Evolutionary conservation across 805 yeast species (phyloP).

Genomic region (Ogataea saltuana): DNA sequence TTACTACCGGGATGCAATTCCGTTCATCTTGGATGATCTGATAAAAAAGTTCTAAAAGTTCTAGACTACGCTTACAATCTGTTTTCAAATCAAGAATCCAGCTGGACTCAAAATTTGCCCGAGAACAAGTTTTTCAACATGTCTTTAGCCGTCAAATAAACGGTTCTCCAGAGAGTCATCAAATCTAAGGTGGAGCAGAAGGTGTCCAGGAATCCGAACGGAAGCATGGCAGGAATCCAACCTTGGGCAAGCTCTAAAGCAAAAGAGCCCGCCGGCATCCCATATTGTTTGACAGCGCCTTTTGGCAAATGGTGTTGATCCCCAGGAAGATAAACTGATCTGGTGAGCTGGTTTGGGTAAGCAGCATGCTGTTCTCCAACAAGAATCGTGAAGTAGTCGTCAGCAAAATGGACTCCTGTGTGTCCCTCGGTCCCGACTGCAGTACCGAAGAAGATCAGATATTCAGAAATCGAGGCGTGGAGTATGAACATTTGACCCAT

Average conservation of each 20-base stretch:
- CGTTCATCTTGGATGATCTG: too few species aligned
- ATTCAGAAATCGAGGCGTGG: conserved; percentile 93
- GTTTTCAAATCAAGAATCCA: too few species aligned
- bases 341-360: conserved; percentile 56
- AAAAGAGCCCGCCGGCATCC: conserved; percentile 78
- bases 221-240: conserved; percentile 97
- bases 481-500: conserved; percentile 95
- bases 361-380: conserved; percentile 79
- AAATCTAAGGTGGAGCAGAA: conserved; percentile 79
- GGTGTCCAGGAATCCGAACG: conserved; percentile 87
- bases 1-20: too few species aligned
- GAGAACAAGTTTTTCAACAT: conserved; percentile 67
- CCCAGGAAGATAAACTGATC: conserved; percentile 83
- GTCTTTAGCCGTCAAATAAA: conserved; percentile 71
- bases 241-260: conserved; percentile 98
- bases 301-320: conserved; percentile 75
- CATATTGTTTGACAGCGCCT: conserved; percentile 80
- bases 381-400: conserved; percentile 92
- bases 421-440: conserved; percentile 97
- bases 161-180: conserved; percentile 66
- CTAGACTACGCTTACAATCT: too few species aligned
- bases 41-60: background rate
- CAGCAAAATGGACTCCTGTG: conserved; percentile 94
- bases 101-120: conserved; percentile 84
- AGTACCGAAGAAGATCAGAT: conserved; percentile 89